Percentiles rank a stretch among this genome's conserved stretches.
Evolutionary conservation across 2,329 filamentous ascomycete species (phyloP).

Genomic region (Fusarium aywerte): DNA sequence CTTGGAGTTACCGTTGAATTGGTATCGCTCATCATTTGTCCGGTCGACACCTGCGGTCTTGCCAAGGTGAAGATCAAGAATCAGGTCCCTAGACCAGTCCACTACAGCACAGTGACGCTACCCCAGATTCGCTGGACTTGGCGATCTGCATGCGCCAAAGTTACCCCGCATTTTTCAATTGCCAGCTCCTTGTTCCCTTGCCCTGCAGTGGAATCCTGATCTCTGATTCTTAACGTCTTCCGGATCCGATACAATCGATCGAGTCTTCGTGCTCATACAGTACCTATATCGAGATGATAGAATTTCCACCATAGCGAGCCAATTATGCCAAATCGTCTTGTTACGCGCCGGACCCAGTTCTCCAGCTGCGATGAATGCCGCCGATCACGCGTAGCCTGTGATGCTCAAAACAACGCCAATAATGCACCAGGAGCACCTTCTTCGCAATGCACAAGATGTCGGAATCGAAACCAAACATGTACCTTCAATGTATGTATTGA

Average conservation of each 20-base stretch:
- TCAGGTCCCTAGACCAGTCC: neutral
- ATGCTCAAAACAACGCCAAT: slow-evolving; percentile 34
- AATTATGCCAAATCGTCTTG: slow-evolving; percentile 32
- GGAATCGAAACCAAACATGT: slow-evolving; percentile 42
- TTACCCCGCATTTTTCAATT: slow-evolving; percentile 34
- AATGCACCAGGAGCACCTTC: slow-evolving; percentile 70
- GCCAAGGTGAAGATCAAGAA: neutral
- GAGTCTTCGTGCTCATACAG: neutral
- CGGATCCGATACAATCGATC: slow-evolving; percentile 26
- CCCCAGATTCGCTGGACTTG: slow-evolving; percentile 24
- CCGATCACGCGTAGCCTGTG: slow-evolving; percentile 48
- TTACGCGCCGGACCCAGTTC: slow-evolving; percentile 51
- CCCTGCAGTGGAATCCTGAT: slow-evolving; percentile 2
- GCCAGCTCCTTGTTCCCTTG: slow-evolving; percentile 5
- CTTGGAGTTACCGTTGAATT: neutral
- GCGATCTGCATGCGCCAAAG: slow-evolving; percentile 20
- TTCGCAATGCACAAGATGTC: slow-evolving; percentile 73
- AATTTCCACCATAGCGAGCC: neutral
- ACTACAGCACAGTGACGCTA: slow-evolving; percentile 3
- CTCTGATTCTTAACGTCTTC: neutral
- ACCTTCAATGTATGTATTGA: slow-evolving; percentile 46
- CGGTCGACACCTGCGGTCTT: neutral
- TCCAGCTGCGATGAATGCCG: slow-evolving; percentile 51
- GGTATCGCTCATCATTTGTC: neutral
- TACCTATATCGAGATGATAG: neutral